A percentile compares a stretch with the other conserved stretches of the same genome.
These are phyloP conservation scores for Cairneyella variabilis DNA, from an alignment of 495 filamentous ascomycete genomes.

Conservation along the genomic window DNA sequence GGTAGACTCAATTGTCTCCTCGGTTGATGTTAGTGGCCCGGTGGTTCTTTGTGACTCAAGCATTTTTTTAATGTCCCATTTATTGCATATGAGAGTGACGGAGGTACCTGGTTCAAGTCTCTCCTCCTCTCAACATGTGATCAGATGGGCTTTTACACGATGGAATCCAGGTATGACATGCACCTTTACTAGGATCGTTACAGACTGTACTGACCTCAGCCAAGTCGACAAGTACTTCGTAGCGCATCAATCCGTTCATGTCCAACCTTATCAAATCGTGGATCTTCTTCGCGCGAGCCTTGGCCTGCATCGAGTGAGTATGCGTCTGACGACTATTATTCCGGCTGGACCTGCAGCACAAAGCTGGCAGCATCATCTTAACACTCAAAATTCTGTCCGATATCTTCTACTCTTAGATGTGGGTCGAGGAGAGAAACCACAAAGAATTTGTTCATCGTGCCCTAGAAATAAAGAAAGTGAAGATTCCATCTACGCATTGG, in stretches of 20 bases:
- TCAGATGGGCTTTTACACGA: constrained; percentile 73
- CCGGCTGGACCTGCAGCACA: constrained; percentile 37
- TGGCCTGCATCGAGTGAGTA: constrained; percentile 9
- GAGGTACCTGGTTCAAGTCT: constrained; percentile 62
- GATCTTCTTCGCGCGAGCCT: constrained; percentile 30
- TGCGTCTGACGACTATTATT: background rate
- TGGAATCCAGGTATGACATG: constrained; percentile 57
- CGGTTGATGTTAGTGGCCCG: constrained; percentile 77
- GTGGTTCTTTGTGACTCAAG: constrained; percentile 74
- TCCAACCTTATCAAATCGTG: constrained; percentile 32
- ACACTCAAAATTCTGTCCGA: constrained; percentile 21
- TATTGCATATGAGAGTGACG: constrained; percentile 54
- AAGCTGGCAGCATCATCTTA: constrained; percentile 29
- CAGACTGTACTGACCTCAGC: background rate
- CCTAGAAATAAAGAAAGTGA: constrained; percentile 1
- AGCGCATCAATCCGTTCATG: constrained; percentile 12
- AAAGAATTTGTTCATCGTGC: constrained; percentile 15
- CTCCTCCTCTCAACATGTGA: constrained; percentile 61
- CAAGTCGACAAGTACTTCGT: constrained; percentile 23
- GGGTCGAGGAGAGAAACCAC: background rate
- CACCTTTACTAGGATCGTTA: background rate
- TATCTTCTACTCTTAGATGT: constrained; percentile 26
- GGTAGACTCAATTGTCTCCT: constrained; percentile 64
- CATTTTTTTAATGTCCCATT: constrained; percentile 64
- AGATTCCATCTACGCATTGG: background rate